These are phyloP conservation scores for Pleurotus djamor DNA, from an alignment of 768 basidiomycete species.

Conservation along the genomic window DNA sequence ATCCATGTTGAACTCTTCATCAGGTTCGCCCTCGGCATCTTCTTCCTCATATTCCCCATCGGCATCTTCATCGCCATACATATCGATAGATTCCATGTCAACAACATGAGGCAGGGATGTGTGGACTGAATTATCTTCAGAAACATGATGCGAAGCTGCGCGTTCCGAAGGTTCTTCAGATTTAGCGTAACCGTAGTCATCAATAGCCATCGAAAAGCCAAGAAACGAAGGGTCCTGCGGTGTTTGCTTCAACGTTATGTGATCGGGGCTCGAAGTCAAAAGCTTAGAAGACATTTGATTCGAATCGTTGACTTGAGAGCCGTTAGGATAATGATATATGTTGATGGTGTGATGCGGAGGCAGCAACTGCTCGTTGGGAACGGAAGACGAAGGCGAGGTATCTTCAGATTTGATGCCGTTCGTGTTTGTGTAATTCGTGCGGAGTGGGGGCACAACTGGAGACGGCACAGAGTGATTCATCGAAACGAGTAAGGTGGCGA, in stretches of 20 bases:
- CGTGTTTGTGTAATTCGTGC: background rate
- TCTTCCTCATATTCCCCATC: slow-evolving; percentile 40
- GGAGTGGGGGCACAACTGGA: background rate
- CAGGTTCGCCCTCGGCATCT: slow-evolving; percentile 38
- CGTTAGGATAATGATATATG: background rate
- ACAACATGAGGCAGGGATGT: slow-evolving; percentile 14
- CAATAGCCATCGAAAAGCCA: background rate
- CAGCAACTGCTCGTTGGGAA: background rate
- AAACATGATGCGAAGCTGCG: background rate
- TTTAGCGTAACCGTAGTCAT: background rate
- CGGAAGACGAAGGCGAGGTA: background rate
- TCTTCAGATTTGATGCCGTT: background rate
- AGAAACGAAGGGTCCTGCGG: background rate
- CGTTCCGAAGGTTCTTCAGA: background rate
- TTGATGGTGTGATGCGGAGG: background rate
- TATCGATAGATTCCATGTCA: slow-evolving; percentile 25
- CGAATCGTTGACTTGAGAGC: background rate
- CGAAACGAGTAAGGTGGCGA: background rate
- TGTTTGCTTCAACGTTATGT: background rate
- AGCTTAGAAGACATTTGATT: background rate
- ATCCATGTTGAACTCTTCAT: slow-evolving; percentile 25
- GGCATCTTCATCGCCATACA: slow-evolving; percentile 37
- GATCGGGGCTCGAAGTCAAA: background rate
- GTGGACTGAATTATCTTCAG: background rate
- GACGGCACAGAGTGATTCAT: background rate